Conservation (phyloP, 805 yeast species). For the Ogataea paradorogensis region DNA sequence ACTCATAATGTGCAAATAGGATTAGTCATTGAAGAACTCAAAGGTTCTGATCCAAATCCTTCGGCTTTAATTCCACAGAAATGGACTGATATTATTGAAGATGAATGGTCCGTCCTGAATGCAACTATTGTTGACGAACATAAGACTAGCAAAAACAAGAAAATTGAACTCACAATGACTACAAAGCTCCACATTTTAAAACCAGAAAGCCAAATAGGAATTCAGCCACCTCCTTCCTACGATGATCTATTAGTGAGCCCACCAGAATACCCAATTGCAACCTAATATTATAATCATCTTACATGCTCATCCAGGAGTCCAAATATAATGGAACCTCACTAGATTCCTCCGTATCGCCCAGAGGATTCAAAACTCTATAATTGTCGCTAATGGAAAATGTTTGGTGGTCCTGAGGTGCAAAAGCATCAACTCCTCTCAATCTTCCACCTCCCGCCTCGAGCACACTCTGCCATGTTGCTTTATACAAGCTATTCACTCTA, state of each 20-base stretch:
- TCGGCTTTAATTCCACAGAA: background rate
- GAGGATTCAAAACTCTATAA: conserved; percentile 30
- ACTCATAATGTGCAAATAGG: conserved; percentile 20
- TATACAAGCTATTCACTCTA: conserved; percentile 58
- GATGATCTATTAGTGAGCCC: conserved; percentile 10
- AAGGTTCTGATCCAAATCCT: background rate
- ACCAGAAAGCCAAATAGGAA: conserved; percentile 22
- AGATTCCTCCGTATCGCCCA: conserved; percentile 19
- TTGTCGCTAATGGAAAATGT: conserved; percentile 32
- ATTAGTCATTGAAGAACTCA: conserved; percentile 6
- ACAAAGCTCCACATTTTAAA: conserved; percentile 19
- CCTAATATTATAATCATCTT: conserved; percentile 5
- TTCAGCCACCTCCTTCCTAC: conserved; percentile 23
- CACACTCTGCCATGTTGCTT: conserved; percentile 81
- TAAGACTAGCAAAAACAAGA: conserved; percentile 2
- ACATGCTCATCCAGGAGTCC: conserved; percentile 32
- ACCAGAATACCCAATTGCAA: conserved; percentile 2
- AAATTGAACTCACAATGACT: conserved; percentile 26
- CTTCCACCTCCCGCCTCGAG: conserved; percentile 60
- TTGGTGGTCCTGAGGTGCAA: conserved; percentile 28
- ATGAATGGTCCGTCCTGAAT: conserved; percentile 19
- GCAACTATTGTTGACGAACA: conserved; percentile 23
- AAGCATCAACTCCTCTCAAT: conserved; percentile 27
- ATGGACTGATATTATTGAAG: conserved; percentile 13
- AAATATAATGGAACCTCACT: conserved; percentile 21